These are phyloP conservation scores for Acanthamoeba healyi DNA, from an alignment of 208 protist species.

Conservation along the genomic window DNA sequence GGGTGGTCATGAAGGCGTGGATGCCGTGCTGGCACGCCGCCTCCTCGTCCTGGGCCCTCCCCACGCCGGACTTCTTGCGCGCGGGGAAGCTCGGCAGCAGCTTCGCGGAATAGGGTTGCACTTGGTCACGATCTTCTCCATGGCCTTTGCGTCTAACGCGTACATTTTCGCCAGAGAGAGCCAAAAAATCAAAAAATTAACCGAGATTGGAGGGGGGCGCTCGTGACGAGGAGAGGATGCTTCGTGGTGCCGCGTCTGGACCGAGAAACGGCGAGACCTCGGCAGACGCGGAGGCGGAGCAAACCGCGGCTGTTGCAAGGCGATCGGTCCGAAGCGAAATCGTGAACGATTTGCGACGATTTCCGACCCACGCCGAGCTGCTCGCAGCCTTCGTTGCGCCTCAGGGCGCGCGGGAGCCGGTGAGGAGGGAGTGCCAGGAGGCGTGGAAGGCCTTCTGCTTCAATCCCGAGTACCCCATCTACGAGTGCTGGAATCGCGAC, in stretches of 20 bases:
- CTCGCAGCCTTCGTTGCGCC: neutral
- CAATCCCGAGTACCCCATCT: neutral
- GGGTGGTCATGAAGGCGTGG: neutral
- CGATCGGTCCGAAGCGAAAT: too few species aligned
- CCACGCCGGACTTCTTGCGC: neutral
- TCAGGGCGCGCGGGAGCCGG: neutral
- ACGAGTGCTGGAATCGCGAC: neutral
- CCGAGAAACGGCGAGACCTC: too few species aligned
- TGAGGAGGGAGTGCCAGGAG: neutral
- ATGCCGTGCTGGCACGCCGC: neutral
- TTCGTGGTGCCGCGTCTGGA: too few species aligned
- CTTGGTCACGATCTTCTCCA: too few species aligned
- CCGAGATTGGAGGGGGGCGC: too few species aligned
- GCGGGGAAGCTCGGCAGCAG: neutral
- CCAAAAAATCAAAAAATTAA: too few species aligned
- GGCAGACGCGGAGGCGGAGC: too few species aligned
- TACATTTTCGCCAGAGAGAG: too few species aligned
- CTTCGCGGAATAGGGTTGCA: too few species aligned
- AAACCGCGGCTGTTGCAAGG: too few species aligned
- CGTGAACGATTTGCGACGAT: neutral
- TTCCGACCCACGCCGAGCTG: neutral
- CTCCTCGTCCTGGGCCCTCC: neutral
- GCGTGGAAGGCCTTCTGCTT: constrained; percentile 17
- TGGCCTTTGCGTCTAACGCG: too few species aligned
- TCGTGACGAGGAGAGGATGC: too few species aligned